phyloP scores from a whole-genome alignment of 257 asterid species.

The Pogostemon cablin region DNA sequence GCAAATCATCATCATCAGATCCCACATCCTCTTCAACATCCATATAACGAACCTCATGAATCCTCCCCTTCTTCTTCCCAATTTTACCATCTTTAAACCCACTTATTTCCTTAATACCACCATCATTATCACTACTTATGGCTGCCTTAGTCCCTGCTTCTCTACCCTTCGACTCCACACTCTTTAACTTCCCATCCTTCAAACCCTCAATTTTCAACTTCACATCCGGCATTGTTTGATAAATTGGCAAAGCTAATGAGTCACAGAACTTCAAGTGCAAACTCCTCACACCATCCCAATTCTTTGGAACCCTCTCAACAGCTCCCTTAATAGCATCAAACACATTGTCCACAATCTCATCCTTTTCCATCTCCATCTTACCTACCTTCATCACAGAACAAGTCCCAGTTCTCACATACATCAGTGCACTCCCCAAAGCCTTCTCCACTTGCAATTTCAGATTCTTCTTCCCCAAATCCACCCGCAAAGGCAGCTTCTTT shows the following conservation, averaged over 20 bases:
- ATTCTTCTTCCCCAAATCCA: conserved; percentile 66
- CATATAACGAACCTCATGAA: conserved; percentile 81
- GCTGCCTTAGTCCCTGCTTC: conserved; percentile 29
- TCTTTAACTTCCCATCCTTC: conserved; percentile 1
- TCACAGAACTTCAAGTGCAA: conserved; percentile 72
- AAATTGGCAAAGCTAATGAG: conserved; percentile 78
- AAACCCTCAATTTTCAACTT: conserved; percentile 68
- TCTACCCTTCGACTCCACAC: conserved; percentile 8
- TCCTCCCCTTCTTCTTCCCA: conserved; percentile 65
- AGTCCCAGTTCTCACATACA: conserved; percentile 75
- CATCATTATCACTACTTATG: conserved; percentile 38
- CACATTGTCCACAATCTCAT: conserved; percentile 69
- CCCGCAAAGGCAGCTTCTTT: conserved; percentile 84
- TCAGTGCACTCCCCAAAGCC: conserved; percentile 61
- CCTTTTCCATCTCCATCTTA: conserved; percentile 62
- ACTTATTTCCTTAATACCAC: conserved; percentile 43
- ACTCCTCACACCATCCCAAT: conserved; percentile 93
- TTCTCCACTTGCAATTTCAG: conserved; percentile 71
- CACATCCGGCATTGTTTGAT: conserved; percentile 82
- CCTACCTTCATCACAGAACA: conserved; percentile 85
- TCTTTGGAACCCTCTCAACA: conserved; percentile 58
- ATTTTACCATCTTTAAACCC: conserved; percentile 33
- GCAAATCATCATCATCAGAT: conserved; percentile 41
- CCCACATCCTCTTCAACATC: conserved; percentile 63
- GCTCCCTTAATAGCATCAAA: conserved; percentile 52